Conservation (phyloP, 2,329 filamentous ascomycete genomes). For the Lizonia empirigonia region DNA sequence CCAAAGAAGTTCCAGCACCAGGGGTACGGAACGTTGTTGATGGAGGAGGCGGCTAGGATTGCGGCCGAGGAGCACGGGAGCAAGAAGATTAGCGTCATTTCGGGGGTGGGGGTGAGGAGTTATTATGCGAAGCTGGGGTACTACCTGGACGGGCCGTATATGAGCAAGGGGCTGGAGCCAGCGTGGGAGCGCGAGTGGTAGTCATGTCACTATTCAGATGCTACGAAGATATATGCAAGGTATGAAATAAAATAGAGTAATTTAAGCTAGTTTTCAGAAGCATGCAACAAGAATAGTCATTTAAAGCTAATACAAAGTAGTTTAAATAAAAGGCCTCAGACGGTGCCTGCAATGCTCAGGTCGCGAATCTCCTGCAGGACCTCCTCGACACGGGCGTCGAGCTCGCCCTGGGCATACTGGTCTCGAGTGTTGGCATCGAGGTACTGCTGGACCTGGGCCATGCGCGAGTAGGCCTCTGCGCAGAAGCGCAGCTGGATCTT, state of each 20-base stretch:
- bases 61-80: constrained; percentile 93
- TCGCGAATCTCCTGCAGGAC: constrained; percentile 97
- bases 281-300: no score
- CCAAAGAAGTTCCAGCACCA: constrained; percentile 98
- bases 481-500: constrained; percentile 99
- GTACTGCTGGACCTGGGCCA: constrained; percentile 99
- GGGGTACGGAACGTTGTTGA: constrained; percentile 91
- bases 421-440: constrained; percentile 94
- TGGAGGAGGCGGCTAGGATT: constrained; percentile 98
- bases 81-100: constrained; percentile 93
- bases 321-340: no score
- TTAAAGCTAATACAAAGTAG: no score
- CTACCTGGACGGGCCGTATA: constrained; percentile 86
- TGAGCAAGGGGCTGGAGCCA: constrained; percentile 46
- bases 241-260: no score
- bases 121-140: constrained; percentile 96
- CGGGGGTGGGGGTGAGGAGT: constrained; percentile 92
- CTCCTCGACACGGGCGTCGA: constrained; percentile 91
- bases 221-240: no score
- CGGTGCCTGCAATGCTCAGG: constrained; percentile 85
- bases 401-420: constrained; percentile 90
- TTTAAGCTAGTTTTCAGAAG: no score
- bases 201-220: no score
- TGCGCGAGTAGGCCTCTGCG: constrained; percentile 93
- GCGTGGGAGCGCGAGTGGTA: constrained; percentile 42